These are phyloP conservation scores for Neohortaea acidophila DNA, from an alignment of 495 filamentous ascomycete genomes.

Conservation along the genomic window DNA sequence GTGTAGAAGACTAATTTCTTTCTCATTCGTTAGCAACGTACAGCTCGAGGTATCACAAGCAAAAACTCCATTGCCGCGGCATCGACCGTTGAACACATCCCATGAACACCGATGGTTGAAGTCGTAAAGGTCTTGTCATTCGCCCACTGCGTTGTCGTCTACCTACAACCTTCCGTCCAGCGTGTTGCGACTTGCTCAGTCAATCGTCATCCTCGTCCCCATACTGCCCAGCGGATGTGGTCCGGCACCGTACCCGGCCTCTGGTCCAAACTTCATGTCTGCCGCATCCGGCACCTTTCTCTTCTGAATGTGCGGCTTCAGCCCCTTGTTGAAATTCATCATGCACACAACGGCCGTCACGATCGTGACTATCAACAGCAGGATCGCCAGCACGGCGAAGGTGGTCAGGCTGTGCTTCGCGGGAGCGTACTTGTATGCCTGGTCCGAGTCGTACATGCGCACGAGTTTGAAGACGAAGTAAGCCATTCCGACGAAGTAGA, in stretches of 20 bases:
- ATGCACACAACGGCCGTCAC: constrained; percentile 74
- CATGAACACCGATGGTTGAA: no score
- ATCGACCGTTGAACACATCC: no score
- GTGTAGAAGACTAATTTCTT: no score
- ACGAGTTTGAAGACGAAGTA: constrained; percentile 98
- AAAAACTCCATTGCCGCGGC: no score
- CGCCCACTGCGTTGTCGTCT: no score
- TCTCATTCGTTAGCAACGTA: no score
- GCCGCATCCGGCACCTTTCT: constrained; percentile 44
- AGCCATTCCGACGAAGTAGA: constrained; percentile 78
- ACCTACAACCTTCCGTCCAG: no score
- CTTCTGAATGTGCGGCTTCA: constrained; percentile 70
- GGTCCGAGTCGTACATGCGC: constrained; percentile 64
- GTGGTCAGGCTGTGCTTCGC: constrained; percentile 70
- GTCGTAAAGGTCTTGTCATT: no score
- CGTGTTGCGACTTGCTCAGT: no score
- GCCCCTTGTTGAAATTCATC: constrained; percentile 75
- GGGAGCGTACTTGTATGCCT: constrained; percentile 42
- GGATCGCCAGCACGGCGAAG: constrained; percentile 82
- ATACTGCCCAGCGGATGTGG: constrained; percentile 2
- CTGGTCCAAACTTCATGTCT: constrained; percentile 39
- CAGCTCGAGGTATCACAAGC: no score
- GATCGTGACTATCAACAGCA: constrained; percentile 80
- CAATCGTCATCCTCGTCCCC: constrained; percentile 11
- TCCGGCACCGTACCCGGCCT: background rate